Base-by-base conservation (phyloP, 495 filamentous ascomycete genomes). In the Lasiosphaeriaceae sp. region DNA sequence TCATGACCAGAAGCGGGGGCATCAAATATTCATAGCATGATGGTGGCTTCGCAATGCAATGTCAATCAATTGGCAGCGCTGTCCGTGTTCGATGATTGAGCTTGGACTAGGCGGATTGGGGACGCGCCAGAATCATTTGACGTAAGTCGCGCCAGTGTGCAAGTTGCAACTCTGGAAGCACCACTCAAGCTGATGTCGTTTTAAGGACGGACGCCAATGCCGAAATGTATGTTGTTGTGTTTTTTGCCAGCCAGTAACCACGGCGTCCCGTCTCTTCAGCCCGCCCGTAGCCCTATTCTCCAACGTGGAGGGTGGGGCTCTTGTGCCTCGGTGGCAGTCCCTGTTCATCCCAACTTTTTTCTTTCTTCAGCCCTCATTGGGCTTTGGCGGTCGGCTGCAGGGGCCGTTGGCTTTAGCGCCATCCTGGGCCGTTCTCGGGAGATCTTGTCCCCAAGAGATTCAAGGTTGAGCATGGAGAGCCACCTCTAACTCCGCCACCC, bases 181-280 rank as follows among this genome's bases (percentile, higher is more conserved):
- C n/a, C 14, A 11, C 8, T 43, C 4, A 14, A 12, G 39, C 52
- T 47, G 41, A 52, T 34, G 43, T 58, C 51, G 41, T 46, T 58
- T 52, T 52, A 47, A 52, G 49, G 51, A 52, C 55, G 55, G 55
- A 47, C 49, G 48, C 41, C 48, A 46, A 24, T 58, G 55, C 55
- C 48, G n/a, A 43, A 43, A n/a, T 11, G 8, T 43, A 14, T 43
- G 9, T 43, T 43, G 12, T n/a, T 17, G 8, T 43, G 8, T 43
- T 43, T 17, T 17, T 17, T 43, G 14, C 16, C n/a, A 43, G 14
- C 39, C 4, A 14, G 39, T 17, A 4, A 14, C 14, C 5, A 17
- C 39, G 39, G n/a, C 39, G 39, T 37, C 9, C 2, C 34, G 1
- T 14, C 34, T 37, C 14, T 37, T 37, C 34, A 37, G 34, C 39